Evolutionary conservation across 257 asterid species (phyloP), one percentile per base, ranked within the genome.

Genomic region (Primulina huaijiensis): DNA sequence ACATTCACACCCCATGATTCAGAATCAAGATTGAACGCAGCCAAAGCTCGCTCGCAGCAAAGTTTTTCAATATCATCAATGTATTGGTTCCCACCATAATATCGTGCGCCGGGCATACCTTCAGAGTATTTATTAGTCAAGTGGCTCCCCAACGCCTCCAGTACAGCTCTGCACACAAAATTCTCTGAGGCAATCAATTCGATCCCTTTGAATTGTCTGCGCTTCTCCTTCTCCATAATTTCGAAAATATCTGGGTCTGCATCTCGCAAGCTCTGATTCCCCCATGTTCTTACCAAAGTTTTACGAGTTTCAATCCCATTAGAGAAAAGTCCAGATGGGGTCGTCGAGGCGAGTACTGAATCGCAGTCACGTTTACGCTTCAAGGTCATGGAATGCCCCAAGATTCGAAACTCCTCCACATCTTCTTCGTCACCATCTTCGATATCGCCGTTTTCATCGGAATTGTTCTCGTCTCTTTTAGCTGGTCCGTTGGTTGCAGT

Each of bases 1-100:
- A 94, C 99, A 85, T 94, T 94, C 23, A 94, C 99, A 74, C 99
- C 99, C 99, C 99, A 94, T 55, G 73, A 82, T 61, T 86, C 93
- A 3, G 93, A 72, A 70, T 94, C 96, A 40, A 91, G 95, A 43
- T 93, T 88, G 59, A 91, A 94, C 61, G 97, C 97, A 72, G 85
- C 73, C 84, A 94, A 77, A 23, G 97, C 99, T 17, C 97, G 89
- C 60, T 87, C 79, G 16, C 95, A 83, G 73, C 97, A 91, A 35
- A 94, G 69, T 0, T 81, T 89, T 82, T 94, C 99, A 72, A 94
- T 94, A 87, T 94, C 97, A 76, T 94, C 99, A 53, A 94, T 94
- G 78, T 82, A 86, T 80, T 94, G 88, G 80, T 94, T 94, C 53
- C 97, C 99, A 62, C 97, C 97, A 61, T 94, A 94, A 73, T 91